These are phyloP conservation scores for Solanum pimpinellifolium DNA, from an alignment of 257 asterid species.

Conservation along the genomic window DNA sequence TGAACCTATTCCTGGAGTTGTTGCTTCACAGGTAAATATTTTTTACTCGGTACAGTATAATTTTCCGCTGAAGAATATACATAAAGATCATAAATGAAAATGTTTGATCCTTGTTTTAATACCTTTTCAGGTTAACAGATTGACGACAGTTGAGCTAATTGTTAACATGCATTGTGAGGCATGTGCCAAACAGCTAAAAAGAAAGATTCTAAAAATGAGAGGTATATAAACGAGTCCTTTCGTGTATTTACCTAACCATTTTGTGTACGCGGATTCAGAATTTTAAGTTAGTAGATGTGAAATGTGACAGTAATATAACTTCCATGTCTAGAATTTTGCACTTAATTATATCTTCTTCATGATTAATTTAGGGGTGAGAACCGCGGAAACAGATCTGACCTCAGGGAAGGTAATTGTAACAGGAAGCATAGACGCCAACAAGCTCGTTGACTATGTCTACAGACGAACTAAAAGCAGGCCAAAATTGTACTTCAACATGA, in stretches of 20 bases:
- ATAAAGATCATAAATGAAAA: not conserved
- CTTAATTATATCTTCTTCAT: not conserved
- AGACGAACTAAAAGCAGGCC: constrained; percentile 76
- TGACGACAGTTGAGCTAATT: constrained; percentile 44
- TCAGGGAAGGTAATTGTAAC: constrained; percentile 65
- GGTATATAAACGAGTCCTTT: constrained; percentile 21
- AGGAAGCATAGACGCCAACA: constrained; percentile 65
- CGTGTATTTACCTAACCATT: not conserved
- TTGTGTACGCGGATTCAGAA: not conserved
- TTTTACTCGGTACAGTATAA: not conserved
- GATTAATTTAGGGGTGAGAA: constrained; percentile 47
- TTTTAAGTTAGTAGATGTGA: not conserved
- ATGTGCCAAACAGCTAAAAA: constrained; percentile 75
- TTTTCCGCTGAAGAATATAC: not conserved
- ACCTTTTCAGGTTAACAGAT: constrained; percentile 42
- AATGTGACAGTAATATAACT: not conserved
- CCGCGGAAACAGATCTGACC: constrained; percentile 61
- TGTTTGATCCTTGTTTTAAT: not conserved
- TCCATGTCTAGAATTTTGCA: not conserved
- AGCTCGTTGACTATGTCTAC: constrained; percentile 73
- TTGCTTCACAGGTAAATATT: constrained; percentile 28
- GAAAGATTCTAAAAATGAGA: constrained; percentile 78
- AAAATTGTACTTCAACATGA: constrained; percentile 62
- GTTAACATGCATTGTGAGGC: constrained; percentile 93
- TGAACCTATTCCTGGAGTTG: constrained; percentile 39